Base-by-base conservation (phyloP, 371 early-diverging fungal species). In the Phascolomyces articulosus region DNA sequence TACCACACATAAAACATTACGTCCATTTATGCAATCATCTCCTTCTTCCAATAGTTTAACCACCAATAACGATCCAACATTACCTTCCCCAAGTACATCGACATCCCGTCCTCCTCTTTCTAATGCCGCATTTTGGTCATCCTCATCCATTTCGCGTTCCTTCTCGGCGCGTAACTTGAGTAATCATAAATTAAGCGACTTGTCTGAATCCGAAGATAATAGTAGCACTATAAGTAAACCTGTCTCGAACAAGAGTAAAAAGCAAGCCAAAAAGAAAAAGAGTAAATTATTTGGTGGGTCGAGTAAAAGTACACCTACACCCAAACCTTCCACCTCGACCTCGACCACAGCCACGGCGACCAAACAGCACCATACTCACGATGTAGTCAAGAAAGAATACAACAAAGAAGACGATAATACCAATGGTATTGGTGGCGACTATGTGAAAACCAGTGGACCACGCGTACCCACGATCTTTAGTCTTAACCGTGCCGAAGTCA, bases 401-500 rank as follows among this genome's bases (percentile, higher is more conserved):
- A 34, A 34, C 34, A 34, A 34, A 11, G 34, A 34, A 44, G n/a
- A 13, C 44, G 55, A 55, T 24, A 53, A 13, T 53, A 47, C 6
- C 27, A 31, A 0, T 26, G n/a, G 49, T 8, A 60, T 3, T 34
- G 54, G 10, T 9, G 38, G n/a, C 8, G 38, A 57, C 2, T 10
- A 38, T 24, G 23, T 40, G 16, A 44, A 40, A 23, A 59, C 20
- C 9, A 38, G 8, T 9, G 40, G 51, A 2, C 51, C 51, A 24
- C 51, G 51, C 51, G 51, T 62, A n/a, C 58, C 56, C 15, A 51
- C 60, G 20, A 15, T 65, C 21, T 64, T 69, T 44, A 69, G 69
- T 62, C 29, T 67, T 3, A 74, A 79, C 44, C 73, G 77, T 9
- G 80, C 77, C 3, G 75, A 79, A 27, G 60, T 72, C 2, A 64